Evolutionary conservation across 1,284 basidiomycete species (phyloP).

Genomic region (Leccinum ponderosum): DNA sequence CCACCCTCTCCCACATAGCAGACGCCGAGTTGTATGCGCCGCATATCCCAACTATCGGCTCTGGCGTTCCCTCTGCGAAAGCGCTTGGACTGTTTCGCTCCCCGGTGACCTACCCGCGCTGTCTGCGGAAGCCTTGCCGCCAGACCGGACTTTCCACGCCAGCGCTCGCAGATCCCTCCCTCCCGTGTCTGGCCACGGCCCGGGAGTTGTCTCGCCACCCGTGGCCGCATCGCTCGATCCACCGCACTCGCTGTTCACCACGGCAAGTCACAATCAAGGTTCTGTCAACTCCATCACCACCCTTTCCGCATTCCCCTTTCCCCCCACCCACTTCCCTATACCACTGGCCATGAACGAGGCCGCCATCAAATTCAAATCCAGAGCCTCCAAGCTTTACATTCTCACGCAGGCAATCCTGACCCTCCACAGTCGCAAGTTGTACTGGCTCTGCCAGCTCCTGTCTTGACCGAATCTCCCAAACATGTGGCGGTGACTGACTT

Average conservation of each 20-base stretch:
- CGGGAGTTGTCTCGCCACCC: constrained; percentile 11
- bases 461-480: constrained; percentile 23
- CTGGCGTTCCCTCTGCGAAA: constrained; percentile 55
- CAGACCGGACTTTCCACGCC: constrained; percentile 34
- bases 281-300: constrained; percentile 59
- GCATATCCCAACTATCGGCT: constrained; percentile 52
- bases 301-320: constrained; percentile 67
- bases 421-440: constrained; percentile 18
- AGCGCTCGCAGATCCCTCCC: constrained; percentile 14
- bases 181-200: constrained; percentile 4
- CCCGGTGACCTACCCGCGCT: constrained; percentile 43
- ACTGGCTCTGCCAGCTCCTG: constrained; percentile 29
- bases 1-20: constrained; percentile 63
- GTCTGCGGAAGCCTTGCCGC: constrained; percentile 29
- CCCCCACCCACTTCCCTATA: constrained; percentile 68
- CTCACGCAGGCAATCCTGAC: constrained; percentile 21
- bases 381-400: constrained; percentile 16
- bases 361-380: constrained; percentile 33
- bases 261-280: constrained; percentile 35
- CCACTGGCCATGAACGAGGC: constrained; percentile 42
- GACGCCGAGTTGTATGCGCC: constrained; percentile 72
- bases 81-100: constrained; percentile 61
- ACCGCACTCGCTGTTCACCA: constrained; percentile 39
- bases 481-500: constrained; percentile 4
- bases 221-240: constrained; percentile 26